Conservation (phyloP, 2,329 filamentous ascomycete species). For the Neofusicoccum cordaticola region DNA sequence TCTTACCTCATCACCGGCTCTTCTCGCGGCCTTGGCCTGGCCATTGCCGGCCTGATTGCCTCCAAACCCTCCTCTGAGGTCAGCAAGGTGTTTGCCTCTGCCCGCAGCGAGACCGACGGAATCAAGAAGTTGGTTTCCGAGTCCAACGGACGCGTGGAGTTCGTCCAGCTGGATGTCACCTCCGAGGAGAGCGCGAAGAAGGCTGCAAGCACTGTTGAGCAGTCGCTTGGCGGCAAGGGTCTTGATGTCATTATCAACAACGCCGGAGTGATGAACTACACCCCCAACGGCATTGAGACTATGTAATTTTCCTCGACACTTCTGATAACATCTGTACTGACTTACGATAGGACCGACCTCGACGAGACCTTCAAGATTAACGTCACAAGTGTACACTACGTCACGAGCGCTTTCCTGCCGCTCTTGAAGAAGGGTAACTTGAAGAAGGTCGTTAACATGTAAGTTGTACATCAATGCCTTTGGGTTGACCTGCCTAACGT, state of each 20-base stretch:
- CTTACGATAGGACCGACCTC: conserved; percentile 23
- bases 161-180: conserved; percentile 45
- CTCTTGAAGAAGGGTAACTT: conserved; percentile 37
- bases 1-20: conserved; percentile 37
- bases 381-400: conserved; percentile 39
- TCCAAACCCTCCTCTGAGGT: conserved; percentile 25
- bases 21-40: conserved; percentile 36
- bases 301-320: neutral
- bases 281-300: neutral
- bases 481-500: conserved; percentile 17
- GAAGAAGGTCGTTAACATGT: conserved; percentile 49
- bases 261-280: conserved; percentile 1
- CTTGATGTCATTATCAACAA: conserved; percentile 10
- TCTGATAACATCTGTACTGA: neutral
- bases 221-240: neutral
- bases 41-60: conserved; percentile 32
- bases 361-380: conserved; percentile 33
- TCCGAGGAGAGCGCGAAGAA: conserved; percentile 35
- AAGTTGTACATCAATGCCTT: neutral
- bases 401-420: conserved; percentile 41
- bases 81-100: conserved; percentile 41
- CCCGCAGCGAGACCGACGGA: conserved; percentile 35
- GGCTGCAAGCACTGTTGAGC: conserved; percentile 33
- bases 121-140: conserved; percentile 35
- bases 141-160: conserved; percentile 22